Base-by-base conservation (phyloP, 2,329 filamentous ascomycete species). In the Podosphaera leucotricha region DNA sequence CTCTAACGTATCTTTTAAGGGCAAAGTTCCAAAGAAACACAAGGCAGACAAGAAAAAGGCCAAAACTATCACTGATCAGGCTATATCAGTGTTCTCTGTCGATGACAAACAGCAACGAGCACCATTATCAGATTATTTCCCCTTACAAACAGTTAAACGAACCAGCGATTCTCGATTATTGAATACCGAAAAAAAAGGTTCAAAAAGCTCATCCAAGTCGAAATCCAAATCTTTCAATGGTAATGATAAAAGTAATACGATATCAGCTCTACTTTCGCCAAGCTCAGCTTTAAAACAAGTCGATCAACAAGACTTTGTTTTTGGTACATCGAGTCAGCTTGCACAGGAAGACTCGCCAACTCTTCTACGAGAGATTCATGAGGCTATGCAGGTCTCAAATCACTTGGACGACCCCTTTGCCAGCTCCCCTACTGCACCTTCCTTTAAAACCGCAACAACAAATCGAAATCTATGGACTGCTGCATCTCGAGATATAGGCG, bases 271-370 rank as follows among this genome's bases (percentile, higher is more conserved):
- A 2, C 62, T 82, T 10, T 82, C 80, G 0, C 83, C 83, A 0
- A 64, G 63, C 41, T 70, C 77, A 20, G 84, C 82, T 1, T 60
- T 77, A 38, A 70, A 70, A 43, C 69, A 78, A 50, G 70, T 80
- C 13, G 66, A 71, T 2, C 64, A 70, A 1, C 84, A 90, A 56
- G 74, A 85, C 47, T 81, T 86, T 54, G 62, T 92, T 0, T 92
- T 92, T 60, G 84, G 83, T 1, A 90, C 83, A 0, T 86, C 80
- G 1, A 92, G 84, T 57, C 84, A 92, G 57, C 62, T 92, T 20
- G 78, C 77, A 13, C 64, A 69, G 44, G 80, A 84, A 46, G 73
- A 84, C 30, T 81, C 79, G 0, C 79, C 80, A 0, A 70, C 69
- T 0, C 68, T 76, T 20, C 58, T 81, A 15, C 66, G 68, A 24